These are phyloP conservation scores for Isabelozyma rhagii DNA, from an alignment of 805 yeast species.

Conservation along the genomic window DNA sequence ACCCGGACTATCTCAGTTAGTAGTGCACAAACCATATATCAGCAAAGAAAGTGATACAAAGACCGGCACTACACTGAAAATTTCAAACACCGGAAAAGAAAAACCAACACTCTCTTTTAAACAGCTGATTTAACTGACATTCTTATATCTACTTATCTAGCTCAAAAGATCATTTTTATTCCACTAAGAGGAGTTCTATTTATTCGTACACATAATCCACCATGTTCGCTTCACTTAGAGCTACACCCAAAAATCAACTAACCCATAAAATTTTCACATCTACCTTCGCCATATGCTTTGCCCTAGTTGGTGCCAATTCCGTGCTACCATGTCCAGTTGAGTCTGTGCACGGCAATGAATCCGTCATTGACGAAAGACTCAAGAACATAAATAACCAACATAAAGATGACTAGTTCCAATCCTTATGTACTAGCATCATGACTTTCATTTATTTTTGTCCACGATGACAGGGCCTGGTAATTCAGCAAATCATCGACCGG, in stretches of 20 bases:
- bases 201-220: not conserved
- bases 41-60: not conserved
- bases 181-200: not conserved
- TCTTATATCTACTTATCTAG: not conserved
- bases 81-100: not conserved
- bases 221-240: conserved; percentile 51
- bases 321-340: conserved; percentile 44
- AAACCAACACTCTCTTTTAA: not conserved
- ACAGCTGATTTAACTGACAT: not conserved
- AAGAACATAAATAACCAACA: conserved; percentile 4
- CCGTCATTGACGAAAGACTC: conserved; percentile 33
- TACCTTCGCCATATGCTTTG: conserved; percentile 69
- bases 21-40: not conserved
- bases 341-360: conserved; percentile 38
- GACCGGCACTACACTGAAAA: not conserved
- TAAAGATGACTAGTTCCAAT: not conserved
- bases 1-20: too few species aligned
- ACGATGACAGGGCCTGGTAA: not conserved
- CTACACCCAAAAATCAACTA: conserved; percentile 52
- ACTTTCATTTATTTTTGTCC: too few species aligned
- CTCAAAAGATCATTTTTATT: too few species aligned
- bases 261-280: conserved; percentile 69
- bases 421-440: not conserved
- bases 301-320: conserved; percentile 54
- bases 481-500: not conserved